Conservation (phyloP, 2,329 filamentous ascomycete species). For the Pyricularia sp. region DNA sequence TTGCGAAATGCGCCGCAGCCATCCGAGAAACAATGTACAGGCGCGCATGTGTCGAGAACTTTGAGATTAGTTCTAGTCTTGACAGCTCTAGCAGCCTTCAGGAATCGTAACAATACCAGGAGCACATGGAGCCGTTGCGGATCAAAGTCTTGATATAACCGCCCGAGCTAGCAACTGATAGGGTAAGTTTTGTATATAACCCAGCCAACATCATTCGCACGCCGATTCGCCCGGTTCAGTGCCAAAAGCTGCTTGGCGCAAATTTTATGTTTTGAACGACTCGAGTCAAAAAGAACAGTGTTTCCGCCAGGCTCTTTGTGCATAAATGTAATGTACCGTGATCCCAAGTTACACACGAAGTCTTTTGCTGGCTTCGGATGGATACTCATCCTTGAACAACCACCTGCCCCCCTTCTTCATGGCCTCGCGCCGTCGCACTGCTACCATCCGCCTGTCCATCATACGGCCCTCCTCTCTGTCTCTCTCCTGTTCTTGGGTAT, state of each 20-base stretch:
- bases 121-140: background rate
- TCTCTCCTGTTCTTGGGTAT: conserved; percentile 66
- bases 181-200: too few species aligned
- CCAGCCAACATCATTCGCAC: too few species aligned
- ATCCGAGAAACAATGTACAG: too few species aligned
- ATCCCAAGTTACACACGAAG: background rate
- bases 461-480: conserved; percentile 57
- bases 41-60: too few species aligned
- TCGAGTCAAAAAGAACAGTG: background rate
- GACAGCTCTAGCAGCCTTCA: too few species aligned
- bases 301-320: background rate
- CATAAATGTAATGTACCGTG: background rate
- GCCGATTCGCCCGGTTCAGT: too few species aligned
- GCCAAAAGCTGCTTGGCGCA: too few species aligned
- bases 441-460: conserved; percentile 54
- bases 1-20: too few species aligned
- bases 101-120: too few species aligned
- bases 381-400: conserved; percentile 71
- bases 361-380: background rate
- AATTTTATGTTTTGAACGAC: too few species aligned
- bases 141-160: background rate
- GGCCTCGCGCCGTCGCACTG: conserved; percentile 71
- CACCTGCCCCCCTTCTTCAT: conserved; percentile 68
- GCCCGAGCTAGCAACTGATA: background rate
- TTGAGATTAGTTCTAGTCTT: too few species aligned